Conservation (phyloP, 139 green algal species). For the Pleodorina starrii region DNA sequence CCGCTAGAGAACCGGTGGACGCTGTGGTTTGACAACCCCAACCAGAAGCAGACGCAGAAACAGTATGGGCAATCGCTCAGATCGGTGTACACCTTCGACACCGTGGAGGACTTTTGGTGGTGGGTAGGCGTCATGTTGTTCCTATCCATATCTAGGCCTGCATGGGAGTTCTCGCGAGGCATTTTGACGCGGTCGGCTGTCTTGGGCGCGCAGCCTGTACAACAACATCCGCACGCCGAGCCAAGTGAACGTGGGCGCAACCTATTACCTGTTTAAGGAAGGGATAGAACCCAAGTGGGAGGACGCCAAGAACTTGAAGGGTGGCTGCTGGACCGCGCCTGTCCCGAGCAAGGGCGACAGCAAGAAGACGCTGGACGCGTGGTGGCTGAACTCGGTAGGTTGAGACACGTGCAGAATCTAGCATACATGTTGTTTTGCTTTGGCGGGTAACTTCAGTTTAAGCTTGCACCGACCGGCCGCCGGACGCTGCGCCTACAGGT, state of each 20-base stretch:
- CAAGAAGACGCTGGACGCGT: slow-evolving; percentile 88
- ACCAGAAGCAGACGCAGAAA: slow-evolving; percentile 76
- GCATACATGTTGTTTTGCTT: background rate
- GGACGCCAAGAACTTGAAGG: slow-evolving; percentile 90
- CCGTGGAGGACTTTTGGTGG: slow-evolving; percentile 99
- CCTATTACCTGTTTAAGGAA: slow-evolving; percentile 98
- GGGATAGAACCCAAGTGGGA: slow-evolving; percentile 99
- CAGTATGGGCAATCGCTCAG: slow-evolving; percentile 67
- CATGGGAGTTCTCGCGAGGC: background rate
- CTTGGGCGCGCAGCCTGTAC: slow-evolving; percentile 88
- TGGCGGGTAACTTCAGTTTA: background rate
- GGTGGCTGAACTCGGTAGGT: slow-evolving; percentile 92
- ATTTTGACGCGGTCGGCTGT: background rate
- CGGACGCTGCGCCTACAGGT: slow-evolving; percentile 69
- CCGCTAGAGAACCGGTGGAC: slow-evolving; percentile 92
- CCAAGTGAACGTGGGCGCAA: slow-evolving; percentile 85
- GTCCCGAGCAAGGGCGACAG: slow-evolving; percentile 72
- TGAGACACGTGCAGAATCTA: background rate
- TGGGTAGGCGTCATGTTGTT: slow-evolving; percentile 64
- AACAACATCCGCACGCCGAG: slow-evolving; percentile 98
- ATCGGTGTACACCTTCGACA: slow-evolving; percentile 95
- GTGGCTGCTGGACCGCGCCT: slow-evolving; percentile 94
- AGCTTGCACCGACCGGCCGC: background rate
- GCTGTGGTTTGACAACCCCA: slow-evolving; percentile 98
- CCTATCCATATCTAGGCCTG: background rate